A percentile compares a stretch with the other conserved stretches of the same genome.
phyloP scores from a whole-genome alignment of 331 rosid species.

The Spiraea crenata region DNA sequence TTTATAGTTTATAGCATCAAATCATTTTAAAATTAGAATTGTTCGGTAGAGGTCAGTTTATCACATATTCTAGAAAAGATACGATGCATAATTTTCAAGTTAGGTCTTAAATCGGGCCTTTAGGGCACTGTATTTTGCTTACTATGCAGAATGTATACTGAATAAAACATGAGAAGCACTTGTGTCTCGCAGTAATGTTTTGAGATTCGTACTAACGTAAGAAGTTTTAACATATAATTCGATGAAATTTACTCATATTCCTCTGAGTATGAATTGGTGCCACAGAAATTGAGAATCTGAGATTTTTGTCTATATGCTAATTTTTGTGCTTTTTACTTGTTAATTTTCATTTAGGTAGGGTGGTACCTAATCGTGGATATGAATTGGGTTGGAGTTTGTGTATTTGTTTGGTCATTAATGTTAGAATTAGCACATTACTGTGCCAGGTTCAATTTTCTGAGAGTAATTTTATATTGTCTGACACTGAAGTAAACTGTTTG shows the following conservation, averaged over 20 bases:
- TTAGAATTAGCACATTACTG: background rate
- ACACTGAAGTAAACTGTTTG: background rate
- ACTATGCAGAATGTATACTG: no score
- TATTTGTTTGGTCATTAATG: conserved; percentile 1
- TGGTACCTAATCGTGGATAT: background rate
- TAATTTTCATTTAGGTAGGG: background rate
- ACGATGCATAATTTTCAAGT: no score
- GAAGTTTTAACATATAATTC: background rate
- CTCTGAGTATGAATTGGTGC: background rate
- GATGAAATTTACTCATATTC: background rate
- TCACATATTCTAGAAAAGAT: no score
- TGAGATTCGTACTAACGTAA: background rate
- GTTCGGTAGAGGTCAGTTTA: no score
- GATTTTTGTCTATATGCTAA: background rate
- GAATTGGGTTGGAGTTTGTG: background rate
- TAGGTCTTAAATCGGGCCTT: no score
- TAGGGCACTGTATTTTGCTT: no score
- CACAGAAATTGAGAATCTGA: conserved; percentile 3
- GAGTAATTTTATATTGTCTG: background rate
- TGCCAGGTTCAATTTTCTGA: background rate
- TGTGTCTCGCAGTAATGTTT: no score
- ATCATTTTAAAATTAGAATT: no score
- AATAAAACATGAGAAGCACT: no score
- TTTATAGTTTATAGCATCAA: no score
- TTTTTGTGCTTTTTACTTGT: background rate